Evolutionary conservation across 2,329 filamentous ascomycete genomes (phyloP).

Genomic region (Cladosporium sphaerospermum): DNA sequence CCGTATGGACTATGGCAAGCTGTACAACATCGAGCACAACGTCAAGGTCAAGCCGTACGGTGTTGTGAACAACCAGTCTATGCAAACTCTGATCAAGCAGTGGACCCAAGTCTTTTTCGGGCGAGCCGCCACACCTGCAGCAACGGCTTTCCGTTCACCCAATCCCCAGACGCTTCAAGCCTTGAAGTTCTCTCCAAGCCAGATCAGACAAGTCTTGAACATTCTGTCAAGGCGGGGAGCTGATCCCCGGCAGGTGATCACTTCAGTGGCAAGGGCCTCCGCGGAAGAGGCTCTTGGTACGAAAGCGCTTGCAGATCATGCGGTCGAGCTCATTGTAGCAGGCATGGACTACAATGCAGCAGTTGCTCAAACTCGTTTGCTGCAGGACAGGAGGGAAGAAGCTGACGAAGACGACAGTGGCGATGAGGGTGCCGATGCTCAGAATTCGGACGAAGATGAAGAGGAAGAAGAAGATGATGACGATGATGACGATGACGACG

Average conservation of each 20-base stretch:
- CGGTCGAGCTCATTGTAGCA: not conserved
- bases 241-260: not conserved
- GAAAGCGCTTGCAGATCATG: not conserved
- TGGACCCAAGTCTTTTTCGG: not conserved
- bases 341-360: not conserved
- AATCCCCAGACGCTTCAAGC: not conserved
- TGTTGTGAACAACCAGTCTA: not conserved
- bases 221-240: not conserved
- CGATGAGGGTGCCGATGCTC: not conserved
- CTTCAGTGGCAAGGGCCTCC: not conserved
- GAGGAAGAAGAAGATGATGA: not conserved
- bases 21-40: slow-evolving; percentile 14
- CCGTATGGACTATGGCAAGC: slow-evolving; percentile 10
- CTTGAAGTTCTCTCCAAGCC: not conserved
- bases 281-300: not conserved
- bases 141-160: not conserved
- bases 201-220: not conserved
- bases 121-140: not conserved
- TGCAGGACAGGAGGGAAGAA: not conserved
- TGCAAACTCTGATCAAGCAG: not conserved
- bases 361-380: too few relatives aligned
- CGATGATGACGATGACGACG: not conserved
- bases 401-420: not conserved
- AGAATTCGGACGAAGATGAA: not conserved
- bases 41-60: slow-evolving; percentile 10